Conservation (phyloP, 257 asterid genomes). For the Lavandula angustifolia region DNA sequence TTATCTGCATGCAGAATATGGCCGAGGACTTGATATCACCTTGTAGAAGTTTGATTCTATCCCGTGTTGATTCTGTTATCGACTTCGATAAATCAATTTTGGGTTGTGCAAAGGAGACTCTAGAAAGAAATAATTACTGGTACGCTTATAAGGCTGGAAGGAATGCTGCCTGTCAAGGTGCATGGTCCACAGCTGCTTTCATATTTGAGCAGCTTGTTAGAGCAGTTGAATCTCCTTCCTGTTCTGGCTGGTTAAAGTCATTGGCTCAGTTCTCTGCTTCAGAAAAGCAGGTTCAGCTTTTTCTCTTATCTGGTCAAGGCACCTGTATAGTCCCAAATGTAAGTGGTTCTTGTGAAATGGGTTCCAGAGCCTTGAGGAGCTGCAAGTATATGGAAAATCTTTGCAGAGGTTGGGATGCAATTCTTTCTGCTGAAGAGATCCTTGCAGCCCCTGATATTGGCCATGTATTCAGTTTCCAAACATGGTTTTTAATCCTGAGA, state of each 20-base stretch:
- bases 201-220: constrained; percentile 60
- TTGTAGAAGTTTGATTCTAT: constrained; percentile 17
- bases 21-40: constrained; percentile 34
- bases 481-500: constrained; percentile 71
- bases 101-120: constrained; percentile 49
- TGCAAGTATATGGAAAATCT: constrained; percentile 43
- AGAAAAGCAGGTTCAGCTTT: constrained; percentile 59
- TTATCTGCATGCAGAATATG: constrained; percentile 35
- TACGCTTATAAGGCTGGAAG: constrained; percentile 69
- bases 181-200: constrained; percentile 73
- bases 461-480: constrained; percentile 53
- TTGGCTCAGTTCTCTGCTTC: constrained; percentile 57
- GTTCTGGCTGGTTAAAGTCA: constrained; percentile 65
- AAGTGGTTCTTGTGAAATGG: constrained; percentile 27
- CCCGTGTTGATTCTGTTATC: constrained; percentile 38
- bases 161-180: constrained; percentile 75
- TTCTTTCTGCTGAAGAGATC: constrained; percentile 46
- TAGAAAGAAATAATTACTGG: constrained; percentile 59
- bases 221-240: constrained; percentile 53
- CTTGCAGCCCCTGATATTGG: constrained; percentile 49
- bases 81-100: constrained; percentile 47
- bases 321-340: constrained; percentile 19
- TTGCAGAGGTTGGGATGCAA: constrained; percentile 41
- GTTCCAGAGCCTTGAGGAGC: constrained; percentile 30
- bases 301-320: constrained; percentile 32